Percentiles rank a stretch among this genome's conserved stretches.
Evolutionary conservation across 345 rosid species (phyloP).

Genomic region (Isatis tinctoria): DNA sequence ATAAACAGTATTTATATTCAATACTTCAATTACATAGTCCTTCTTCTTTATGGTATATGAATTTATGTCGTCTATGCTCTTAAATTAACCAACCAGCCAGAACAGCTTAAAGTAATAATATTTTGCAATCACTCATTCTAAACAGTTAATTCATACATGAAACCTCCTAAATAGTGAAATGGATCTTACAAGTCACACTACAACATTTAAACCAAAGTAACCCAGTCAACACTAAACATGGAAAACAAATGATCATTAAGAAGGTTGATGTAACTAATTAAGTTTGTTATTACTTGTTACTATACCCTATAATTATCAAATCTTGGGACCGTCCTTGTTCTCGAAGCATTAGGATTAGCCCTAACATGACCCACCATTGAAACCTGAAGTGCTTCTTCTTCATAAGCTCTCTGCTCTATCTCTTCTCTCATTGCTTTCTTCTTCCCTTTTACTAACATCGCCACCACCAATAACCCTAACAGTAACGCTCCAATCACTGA

Average conservation of each 20-base stretch:
- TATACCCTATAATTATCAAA: conserved; percentile 26
- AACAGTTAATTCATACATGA: not conserved
- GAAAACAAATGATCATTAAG: not conserved
- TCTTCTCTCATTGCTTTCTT: conserved; percentile 39
- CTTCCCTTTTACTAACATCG: conserved; percentile 39
- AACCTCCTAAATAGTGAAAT: not conserved
- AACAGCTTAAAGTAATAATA: not conserved
- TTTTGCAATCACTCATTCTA: not conserved
- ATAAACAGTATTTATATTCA: not conserved
- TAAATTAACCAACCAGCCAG: not conserved
- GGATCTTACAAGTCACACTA: conserved; percentile 15
- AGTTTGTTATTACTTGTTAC: conserved; percentile 14
- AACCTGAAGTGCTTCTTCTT: conserved; percentile 41
- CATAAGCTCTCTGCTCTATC: conserved; percentile 37
- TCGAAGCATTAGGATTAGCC: conserved; percentile 31
- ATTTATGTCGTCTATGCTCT: not conserved
- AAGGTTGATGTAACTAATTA: not conserved
- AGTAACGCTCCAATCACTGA: conserved; percentile 29
- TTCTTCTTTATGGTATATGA: not conserved
- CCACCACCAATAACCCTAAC: conserved; percentile 35
- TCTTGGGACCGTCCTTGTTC: conserved; percentile 27
- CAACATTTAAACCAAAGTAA: not conserved
- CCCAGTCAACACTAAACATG: not conserved
- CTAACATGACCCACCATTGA: conserved; percentile 43
- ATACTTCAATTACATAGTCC: not conserved